phyloP scores from a whole-genome alignment of 139 green algal species.

The Chlorella ohadii region DNA sequence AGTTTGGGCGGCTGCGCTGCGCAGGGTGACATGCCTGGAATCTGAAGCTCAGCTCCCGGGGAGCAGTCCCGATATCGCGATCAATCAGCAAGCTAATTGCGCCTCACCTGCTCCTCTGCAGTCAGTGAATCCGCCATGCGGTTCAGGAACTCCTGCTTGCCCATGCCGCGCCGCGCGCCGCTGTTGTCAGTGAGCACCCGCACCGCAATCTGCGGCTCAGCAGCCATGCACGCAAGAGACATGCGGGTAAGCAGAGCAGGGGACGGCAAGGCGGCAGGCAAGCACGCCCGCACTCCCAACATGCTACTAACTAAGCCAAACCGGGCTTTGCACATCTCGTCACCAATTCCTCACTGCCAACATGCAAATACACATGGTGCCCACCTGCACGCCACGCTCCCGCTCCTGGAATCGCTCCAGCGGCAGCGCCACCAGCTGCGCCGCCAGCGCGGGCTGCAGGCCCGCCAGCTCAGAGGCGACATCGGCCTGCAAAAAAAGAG shows the following conservation, averaged over 20 bases:
- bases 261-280: too few relatives aligned
- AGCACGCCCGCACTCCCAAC: background rate
- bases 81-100: too few relatives aligned
- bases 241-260: too few relatives aligned
- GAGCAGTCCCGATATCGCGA: too few relatives aligned
- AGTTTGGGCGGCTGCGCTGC: too few relatives aligned
- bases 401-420: constrained; percentile 28
- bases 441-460: constrained; percentile 45
- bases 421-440: constrained; percentile 41
- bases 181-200: constrained; percentile 2
- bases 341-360: background rate
- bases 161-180: constrained; percentile 8
- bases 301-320: too few relatives aligned
- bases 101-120: constrained; percentile 46
- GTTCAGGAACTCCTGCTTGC: constrained; percentile 43
- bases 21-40: too few relatives aligned
- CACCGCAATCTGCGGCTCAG: background rate
- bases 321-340: too few relatives aligned
- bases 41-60: too few relatives aligned
- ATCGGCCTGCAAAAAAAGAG: background rate
- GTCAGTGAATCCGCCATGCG: constrained; percentile 25
- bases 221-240: background rate
- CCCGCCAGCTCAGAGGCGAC: constrained; percentile 16
- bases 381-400: constrained; percentile 15
- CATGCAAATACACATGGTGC: too few relatives aligned